Conservation (phyloP, 768 basidiomycete genomes). For the Mycena sanguinolenta region DNA sequence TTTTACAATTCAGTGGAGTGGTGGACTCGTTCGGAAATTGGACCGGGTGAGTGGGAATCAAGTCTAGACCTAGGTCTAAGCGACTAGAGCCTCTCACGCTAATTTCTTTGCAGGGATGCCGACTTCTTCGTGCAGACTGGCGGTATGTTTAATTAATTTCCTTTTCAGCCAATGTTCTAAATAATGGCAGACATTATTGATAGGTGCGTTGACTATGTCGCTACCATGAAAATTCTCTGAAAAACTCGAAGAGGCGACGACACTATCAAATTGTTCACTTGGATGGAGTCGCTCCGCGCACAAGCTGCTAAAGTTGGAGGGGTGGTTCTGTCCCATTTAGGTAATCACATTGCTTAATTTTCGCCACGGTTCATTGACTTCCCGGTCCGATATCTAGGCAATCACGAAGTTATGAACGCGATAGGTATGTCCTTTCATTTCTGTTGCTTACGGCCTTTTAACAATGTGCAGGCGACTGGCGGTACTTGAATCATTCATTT, state of each 20-base stretch:
- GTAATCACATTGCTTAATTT: conserved; percentile 8
- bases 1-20: conserved; percentile 80
- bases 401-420: conserved; percentile 97
- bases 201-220: conserved; percentile 61
- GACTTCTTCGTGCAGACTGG: conserved; percentile 91
- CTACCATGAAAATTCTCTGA: conserved; percentile 1
- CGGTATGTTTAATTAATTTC: conserved; percentile 54
- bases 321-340: conserved; percentile 80
- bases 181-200: conserved; percentile 90
- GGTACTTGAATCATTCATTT: conserved; percentile 54
- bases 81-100: background rate
- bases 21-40: conserved; percentile 81
- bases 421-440: conserved; percentile 63
- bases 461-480: conserved; percentile 80
- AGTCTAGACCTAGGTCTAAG: background rate
- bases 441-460: conserved; percentile 13
- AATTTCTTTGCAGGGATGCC: conserved; percentile 53
- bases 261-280: conserved; percentile 85
- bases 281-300: conserved; percentile 86
- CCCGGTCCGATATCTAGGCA: conserved; percentile 56
- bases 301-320: conserved; percentile 82
- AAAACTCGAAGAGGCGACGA: conserved; percentile 78
- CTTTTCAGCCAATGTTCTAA: background rate
- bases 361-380: background rate
- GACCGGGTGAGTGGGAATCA: conserved; percentile 62